Base-by-base conservation (phyloP, 305 asterid species). In the Fraxinus latifolia region DNA sequence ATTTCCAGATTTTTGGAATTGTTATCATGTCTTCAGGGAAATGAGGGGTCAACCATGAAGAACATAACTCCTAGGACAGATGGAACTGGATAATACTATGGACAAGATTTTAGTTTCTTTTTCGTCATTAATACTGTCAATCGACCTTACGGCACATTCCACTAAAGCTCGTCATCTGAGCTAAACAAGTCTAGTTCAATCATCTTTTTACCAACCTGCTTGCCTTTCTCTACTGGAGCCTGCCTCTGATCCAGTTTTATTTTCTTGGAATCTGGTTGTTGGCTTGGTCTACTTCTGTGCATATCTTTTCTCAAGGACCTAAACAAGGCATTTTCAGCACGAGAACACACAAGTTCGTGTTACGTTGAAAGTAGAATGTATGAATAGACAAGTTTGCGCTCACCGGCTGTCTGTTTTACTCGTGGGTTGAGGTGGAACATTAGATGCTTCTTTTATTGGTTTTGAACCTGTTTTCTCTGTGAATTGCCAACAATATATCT, bases 131-230 rank as follows among this genome's bases (percentile, higher is more conserved):
- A 15, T 25, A 27, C 7, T 25, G 17, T 25, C 3, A 1, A 2
- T 11, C 17, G 2, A 65, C 73, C 31, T 27, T 25, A 25, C 73
- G 0, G 3, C n/a, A 65, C n/a, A 25, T 23, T n/a, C n/a, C n/a
- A 25, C 90, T 87, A 88, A 17, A 74, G 67, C 82, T 93, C 98
- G 55, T 93, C 98, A 77, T 93, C 98, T 17, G 98, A 95, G 83
- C 97, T 93, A 55, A 84, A 81, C 77, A 88, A 79, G 74, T 95
- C 97, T 17, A 93, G 80, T 88, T 95, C 97, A 74, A 95, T 92
- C 98, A 92, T 93, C 86, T 93, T 95, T 76, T 82, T 84, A 33
- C 87, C 92, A 79, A 78, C 88, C 77, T 79, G 83, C 79, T 85
- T 83, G 62, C 76, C 39, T 62, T 82, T 89, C 71, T 78, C 85